Base-by-base conservation (phyloP, 768 basidiomycete species). In the Tricholoma terreum region DNA sequence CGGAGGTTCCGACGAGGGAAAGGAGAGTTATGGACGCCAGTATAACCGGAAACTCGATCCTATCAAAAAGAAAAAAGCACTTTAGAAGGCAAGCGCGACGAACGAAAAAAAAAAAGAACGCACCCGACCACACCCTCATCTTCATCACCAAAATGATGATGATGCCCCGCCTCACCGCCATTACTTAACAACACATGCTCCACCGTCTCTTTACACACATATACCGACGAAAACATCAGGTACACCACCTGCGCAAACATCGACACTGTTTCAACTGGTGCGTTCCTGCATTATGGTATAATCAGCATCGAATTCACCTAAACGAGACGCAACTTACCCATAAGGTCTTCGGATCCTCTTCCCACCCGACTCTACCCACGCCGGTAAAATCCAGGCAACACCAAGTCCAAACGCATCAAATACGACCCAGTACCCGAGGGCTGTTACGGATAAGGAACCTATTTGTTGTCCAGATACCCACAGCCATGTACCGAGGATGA, bases 141-240 rank as follows among this genome's bases (percentile, higher is more conserved):
- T 9, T 87, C 85, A 36, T 84, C 81, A 8, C 80, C 80, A 58
- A 74, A 72, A 56, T 88, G 87, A 63, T 90, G 89, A 63, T 90
- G 88, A 57, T 84, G 82, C 0, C 71, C 68, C 14, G 66, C 89
- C 51, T 67, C 73, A 15, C 68, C 70, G 4, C 77, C 77, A 2
- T 83, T 81, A 48, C 86, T 85, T 42, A 98, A 77, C 14, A 99
- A 69, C 38, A 97, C 71, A 72, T 96, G 94, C 72, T 99, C 96
- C 4, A 98, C 79, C 0, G 94, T 90, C 78, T 99, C 97, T 67
- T 99, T 98, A 65, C 93, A 94, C 15, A 98, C 89, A 73, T 98
- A 99, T 2, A 98, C 89, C 0, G 92, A 86, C 0, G 94, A 85
- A 68, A 98, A 99, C 77, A 96, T 85, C 55, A 99, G 78, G 71